These are phyloP conservation scores for Cystobasidium ongulense DNA, from an alignment of 768 basidiomycete genomes.

Conservation along the genomic window DNA sequence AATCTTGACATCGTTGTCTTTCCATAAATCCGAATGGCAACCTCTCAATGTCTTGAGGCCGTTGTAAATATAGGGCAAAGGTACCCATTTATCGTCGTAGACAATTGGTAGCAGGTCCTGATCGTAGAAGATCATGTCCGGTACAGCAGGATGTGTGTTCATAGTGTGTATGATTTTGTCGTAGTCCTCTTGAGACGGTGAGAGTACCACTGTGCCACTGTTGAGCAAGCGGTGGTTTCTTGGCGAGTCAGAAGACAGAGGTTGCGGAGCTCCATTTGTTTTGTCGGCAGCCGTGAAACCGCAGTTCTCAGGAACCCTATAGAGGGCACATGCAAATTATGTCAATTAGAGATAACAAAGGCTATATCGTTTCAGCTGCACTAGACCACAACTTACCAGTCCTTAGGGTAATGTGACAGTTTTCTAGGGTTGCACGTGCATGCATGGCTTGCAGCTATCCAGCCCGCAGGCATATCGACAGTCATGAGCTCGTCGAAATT, in stretches of 20 bases:
- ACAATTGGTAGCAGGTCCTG: constrained; percentile 79
- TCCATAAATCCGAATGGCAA: constrained; percentile 66
- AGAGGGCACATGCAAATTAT: no score
- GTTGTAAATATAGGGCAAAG: constrained; percentile 81
- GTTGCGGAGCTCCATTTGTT: neutral
- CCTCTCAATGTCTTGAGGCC: constrained; percentile 72
- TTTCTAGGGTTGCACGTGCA: constrained; percentile 91
- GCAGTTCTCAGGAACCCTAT: constrained; percentile 90
- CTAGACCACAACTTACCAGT: constrained; percentile 56
- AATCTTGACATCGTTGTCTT: constrained; percentile 73
- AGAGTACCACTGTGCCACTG: constrained; percentile 33
- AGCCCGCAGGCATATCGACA: constrained; percentile 54
- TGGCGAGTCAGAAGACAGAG: neutral
- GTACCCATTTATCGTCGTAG: constrained; percentile 58
- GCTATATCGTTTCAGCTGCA: neutral
- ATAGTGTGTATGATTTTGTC: constrained; percentile 56
- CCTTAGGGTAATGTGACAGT: constrained; percentile 72
- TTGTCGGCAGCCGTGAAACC: constrained; percentile 54
- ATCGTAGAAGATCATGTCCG: constrained; percentile 66
- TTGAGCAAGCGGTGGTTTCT: constrained; percentile 30
- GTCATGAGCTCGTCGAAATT: constrained; percentile 69
- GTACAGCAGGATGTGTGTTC: constrained; percentile 53
- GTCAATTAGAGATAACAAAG: constrained; percentile 18
- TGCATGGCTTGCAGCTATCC: constrained; percentile 79
- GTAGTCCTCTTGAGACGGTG: constrained; percentile 47